Evolutionary conservation across 108 stramenopile genomes (phyloP).

Genomic region (Fragilaria crotonensis): DNA sequence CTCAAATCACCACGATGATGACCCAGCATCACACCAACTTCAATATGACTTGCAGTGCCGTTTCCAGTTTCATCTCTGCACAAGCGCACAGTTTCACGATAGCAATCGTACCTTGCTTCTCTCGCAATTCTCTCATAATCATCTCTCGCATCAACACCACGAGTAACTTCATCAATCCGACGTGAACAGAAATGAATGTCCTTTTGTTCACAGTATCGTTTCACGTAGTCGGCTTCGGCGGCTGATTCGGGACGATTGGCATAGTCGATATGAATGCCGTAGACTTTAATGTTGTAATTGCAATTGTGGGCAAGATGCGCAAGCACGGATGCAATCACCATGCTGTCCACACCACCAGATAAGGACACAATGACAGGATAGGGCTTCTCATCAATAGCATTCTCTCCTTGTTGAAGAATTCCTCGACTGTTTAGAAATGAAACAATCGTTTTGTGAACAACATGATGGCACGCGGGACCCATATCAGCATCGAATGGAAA

Average conservation of each 20-base stretch:
- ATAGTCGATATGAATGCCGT: conserved; percentile 92
- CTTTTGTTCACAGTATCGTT: conserved; percentile 57
- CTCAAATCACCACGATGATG: conserved; percentile 96
- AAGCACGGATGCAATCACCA: conserved; percentile 90
- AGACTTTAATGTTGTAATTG: conserved; percentile 36
- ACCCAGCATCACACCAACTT: conserved; percentile 86
- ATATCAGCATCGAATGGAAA: conserved; percentile 71
- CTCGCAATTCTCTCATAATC: conserved; percentile 88
- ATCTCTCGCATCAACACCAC: conserved; percentile 88
- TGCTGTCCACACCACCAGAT: conserved; percentile 97
- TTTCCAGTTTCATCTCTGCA: conserved; percentile 7
- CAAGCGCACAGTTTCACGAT: conserved; percentile 49
- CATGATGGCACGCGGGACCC: conserved; percentile 38
- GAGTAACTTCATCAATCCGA: conserved; percentile 83
- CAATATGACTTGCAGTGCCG: neutral
- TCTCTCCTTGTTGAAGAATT: conserved; percentile 15
- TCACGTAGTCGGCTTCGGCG: conserved; percentile 83
- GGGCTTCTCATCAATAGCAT: neutral
- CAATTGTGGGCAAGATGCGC: conserved; percentile 40
- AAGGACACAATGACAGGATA: conserved; percentile 73
- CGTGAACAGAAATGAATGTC: conserved; percentile 53
- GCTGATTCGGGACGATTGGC: conserved; percentile 91
- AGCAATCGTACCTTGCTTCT: conserved; percentile 78
- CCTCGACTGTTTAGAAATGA: conserved; percentile 39
- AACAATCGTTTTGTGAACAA: conserved; percentile 55